Evolutionary conservation across 371 early-diverging fungal genomes (phyloP), one percentile per base, ranked within the genome.

Genomic region (Zancudomyces culisetae): DNA sequence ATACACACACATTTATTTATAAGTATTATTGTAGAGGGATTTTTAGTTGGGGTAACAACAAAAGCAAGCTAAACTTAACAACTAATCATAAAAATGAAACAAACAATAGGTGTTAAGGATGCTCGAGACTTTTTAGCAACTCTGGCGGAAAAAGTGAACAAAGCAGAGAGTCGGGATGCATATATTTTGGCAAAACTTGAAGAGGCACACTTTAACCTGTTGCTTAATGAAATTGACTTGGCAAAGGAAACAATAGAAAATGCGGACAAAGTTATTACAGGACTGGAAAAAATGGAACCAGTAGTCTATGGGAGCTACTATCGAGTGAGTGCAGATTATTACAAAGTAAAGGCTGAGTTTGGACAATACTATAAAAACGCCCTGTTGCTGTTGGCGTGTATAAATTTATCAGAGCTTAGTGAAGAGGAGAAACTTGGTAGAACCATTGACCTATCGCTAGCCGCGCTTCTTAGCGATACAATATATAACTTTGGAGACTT

Each of bases 401-500:
- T 95, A 19, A 74, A 82, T 42, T 54, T 92, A 29, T 79, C 85
- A 45, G 88, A 89, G 24, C 61, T 98, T 53, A 66, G 77, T 2
- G 26, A 40, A 0, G 68, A 66, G 18, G 96, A 95, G 60, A 80
- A 80, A 56, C 70, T 70, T 13, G 81, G 83, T 61, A 77, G 95
- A 45, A 96, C 96, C 12, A 80, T 85, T 53, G 94, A 96, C 51
- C 72, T 98, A 63, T 72, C 89, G 0, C 66, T 96, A 22, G 78
- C 90, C 10, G 98, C 96, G 1, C 64, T 98, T 41, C 68, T 98
- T 20, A 90, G 93, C 26, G 93, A 93, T 45, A 86, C 79, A 40
- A 83, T 98, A 40, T 98, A 95, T 71, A 96, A 96, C 73, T 98
- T 98, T 83, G 96, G 98, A 52, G 93, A 95, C 67, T 68, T 98